These are phyloP conservation scores for Colletotrichum salicis DNA, from an alignment of 2,329 filamentous ascomycete genomes.

Conservation along the genomic window DNA sequence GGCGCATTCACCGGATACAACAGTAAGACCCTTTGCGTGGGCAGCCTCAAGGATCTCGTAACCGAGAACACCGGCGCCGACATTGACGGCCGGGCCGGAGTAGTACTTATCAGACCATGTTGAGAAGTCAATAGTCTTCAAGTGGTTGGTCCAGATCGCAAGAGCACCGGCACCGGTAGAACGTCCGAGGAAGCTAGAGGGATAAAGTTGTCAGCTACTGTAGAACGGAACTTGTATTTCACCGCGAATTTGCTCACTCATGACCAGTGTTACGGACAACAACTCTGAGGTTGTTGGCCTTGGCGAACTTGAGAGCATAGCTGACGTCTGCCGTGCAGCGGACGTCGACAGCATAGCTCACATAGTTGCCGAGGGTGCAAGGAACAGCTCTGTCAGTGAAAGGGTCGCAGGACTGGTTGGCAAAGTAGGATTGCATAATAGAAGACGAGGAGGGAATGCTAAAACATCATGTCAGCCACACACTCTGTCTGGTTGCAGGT, in stretches of 20 bases:
- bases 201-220: not conserved
- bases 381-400: conserved; percentile 50
- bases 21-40: conserved; percentile 37
- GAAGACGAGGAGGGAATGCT: conserved; percentile 52
- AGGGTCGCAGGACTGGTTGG: conserved; percentile 51
- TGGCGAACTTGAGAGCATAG: conserved; percentile 46
- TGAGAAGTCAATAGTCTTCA: conserved; percentile 55
- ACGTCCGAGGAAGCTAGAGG: conserved; percentile 44
- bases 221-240: not conserved
- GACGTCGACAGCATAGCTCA: conserved; percentile 52
- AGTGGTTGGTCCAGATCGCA: conserved; percentile 51
- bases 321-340: conserved; percentile 44
- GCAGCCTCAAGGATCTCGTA: conserved; percentile 56
- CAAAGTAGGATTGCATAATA: conserved; percentile 52
- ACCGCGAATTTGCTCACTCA: conserved; percentile 36
- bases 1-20: conserved; percentile 35
- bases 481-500: not conserved
- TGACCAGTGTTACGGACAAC: conserved; percentile 49
- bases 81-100: conserved; percentile 60
- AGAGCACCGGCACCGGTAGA: conserved; percentile 51
- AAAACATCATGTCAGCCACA: conserved; percentile 17
- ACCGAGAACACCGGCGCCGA: conserved; percentile 64
- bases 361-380: conserved; percentile 58
- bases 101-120: conserved; percentile 54
- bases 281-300: conserved; percentile 48